Evolutionary conservation across 495 filamentous ascomycete genomes (phyloP).

Genomic region (Corynascus novoguineensis): DNA sequence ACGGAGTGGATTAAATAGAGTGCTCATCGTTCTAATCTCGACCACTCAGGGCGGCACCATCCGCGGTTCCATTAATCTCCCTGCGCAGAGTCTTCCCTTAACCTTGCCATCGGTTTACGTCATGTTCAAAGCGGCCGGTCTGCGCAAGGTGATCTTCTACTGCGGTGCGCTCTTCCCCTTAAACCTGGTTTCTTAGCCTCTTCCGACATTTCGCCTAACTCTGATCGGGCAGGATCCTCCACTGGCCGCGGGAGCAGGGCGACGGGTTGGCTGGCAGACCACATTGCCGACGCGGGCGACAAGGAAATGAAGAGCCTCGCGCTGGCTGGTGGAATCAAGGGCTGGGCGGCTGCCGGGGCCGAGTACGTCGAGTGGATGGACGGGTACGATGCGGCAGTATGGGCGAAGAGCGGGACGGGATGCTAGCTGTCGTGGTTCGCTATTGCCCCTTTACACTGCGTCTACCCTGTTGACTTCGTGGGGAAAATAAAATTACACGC

Average conservation of each 20-base stretch:
- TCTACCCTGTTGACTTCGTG: too few species aligned
- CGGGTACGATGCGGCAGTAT: conserved; percentile 50
- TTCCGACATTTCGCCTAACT: neutral
- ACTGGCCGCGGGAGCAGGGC: conserved; percentile 56
- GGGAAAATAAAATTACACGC: too few species aligned
- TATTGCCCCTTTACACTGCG: too few species aligned
- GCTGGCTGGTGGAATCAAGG: conserved; percentile 57
- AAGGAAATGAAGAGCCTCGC: conserved; percentile 48
- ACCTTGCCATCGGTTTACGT: conserved; percentile 53
- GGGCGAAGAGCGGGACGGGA: conserved; percentile 26
- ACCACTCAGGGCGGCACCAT: conserved; percentile 64
- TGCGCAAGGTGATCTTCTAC: conserved; percentile 58
- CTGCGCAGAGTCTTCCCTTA: conserved; percentile 59
- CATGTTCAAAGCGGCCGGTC: conserved; percentile 45
- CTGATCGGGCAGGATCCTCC: conserved; percentile 50
- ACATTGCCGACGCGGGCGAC: conserved; percentile 45
- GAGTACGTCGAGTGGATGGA: conserved; percentile 54
- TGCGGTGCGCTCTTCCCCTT: conserved; percentile 47
- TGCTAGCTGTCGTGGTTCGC: neutral
- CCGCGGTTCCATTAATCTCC: conserved; percentile 61
- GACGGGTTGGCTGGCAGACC: conserved; percentile 62
- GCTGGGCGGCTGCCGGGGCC: conserved; percentile 55
- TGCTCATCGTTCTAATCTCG: too few species aligned
- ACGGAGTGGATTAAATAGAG: too few species aligned
- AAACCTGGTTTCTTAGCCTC: neutral